Conservation (phyloP, 768 basidiomycete species). For the Tricholoma bakamatsutake region DNA sequence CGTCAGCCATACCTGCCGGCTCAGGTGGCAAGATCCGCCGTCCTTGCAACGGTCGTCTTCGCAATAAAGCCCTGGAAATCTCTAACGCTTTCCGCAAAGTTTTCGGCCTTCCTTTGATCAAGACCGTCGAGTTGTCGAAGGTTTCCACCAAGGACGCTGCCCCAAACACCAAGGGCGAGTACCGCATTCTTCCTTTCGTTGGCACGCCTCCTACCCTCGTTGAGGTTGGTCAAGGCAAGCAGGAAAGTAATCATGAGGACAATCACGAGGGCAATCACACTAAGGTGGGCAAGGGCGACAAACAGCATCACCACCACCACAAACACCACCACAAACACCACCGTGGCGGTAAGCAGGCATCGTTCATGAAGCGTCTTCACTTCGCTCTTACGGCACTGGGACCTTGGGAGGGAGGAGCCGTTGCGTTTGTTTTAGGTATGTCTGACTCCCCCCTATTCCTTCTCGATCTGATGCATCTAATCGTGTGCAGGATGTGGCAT, state of each 20-base stretch:
- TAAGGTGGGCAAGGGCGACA: not conserved
- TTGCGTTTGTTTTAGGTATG: conserved; percentile 75
- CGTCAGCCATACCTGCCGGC: conserved; percentile 4
- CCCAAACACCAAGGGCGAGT: conserved; percentile 11
- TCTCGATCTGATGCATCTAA: not conserved
- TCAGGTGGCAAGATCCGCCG: conserved; percentile 8
- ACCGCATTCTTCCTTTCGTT: conserved; percentile 31
- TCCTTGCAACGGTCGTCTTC: conserved; percentile 30
- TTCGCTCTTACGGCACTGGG: conserved; percentile 64
- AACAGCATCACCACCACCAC: conserved; percentile 1
- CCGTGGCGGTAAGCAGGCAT: conserved; percentile 20
- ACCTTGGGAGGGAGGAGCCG: conserved; percentile 77
- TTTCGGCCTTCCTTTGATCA: conserved; percentile 48
- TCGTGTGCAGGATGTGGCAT: conserved; percentile 63
- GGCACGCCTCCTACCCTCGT: conserved; percentile 19
- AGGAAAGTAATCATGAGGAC: no score
- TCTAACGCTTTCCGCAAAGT: conserved; percentile 51
- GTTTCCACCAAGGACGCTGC: not conserved
- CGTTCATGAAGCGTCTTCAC: conserved; percentile 59
- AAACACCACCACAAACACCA: conserved; percentile 20
- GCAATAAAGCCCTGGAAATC: conserved; percentile 44
- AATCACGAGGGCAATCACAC: not conserved
- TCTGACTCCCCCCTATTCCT: conserved; percentile 2
- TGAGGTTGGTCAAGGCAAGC: not conserved
- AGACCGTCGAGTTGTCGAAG: conserved; percentile 8